Conservation (phyloP, 768 basidiomycete species). For the Podaxis mareebaensis region DNA sequence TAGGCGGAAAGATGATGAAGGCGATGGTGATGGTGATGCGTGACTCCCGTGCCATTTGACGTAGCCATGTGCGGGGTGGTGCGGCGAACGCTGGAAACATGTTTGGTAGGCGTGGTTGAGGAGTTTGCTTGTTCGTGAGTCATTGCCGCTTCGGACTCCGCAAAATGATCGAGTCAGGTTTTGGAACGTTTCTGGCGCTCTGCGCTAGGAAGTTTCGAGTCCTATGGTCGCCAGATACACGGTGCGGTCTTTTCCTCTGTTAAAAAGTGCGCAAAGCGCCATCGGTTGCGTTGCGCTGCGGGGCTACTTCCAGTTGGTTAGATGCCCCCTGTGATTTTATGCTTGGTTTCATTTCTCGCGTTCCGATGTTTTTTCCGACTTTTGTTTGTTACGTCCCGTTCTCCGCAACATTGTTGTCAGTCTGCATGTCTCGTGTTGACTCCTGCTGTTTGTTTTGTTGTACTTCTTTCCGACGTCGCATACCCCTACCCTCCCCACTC, state of each 20-base stretch:
- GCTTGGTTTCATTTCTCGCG: not conserved
- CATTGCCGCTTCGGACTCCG: not conserved
- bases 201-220: not conserved
- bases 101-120: not conserved
- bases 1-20: slow-evolving; percentile 34
- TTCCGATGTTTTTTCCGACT: not conserved
- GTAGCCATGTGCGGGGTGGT: too few relatives aligned
- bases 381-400: not conserved
- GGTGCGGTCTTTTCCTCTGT: not conserved
- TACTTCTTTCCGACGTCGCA: not conserved
- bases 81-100: too few relatives aligned
- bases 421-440: too few relatives aligned
- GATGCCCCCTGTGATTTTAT: not conserved
- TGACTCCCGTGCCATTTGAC: not conserved
- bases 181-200: not conserved
- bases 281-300: not conserved
- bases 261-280: not conserved
- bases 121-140: not conserved
- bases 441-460: not conserved
- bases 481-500: not conserved
- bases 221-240: not conserved
- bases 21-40: not conserved
- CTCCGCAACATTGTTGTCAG: not conserved
- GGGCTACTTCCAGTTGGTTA: too few relatives aligned
- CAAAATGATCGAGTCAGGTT: not conserved